Evolutionary conservation across 163 green algal species (phyloP).

Genomic region (Chlamydomonas reinhardtii): DNA sequence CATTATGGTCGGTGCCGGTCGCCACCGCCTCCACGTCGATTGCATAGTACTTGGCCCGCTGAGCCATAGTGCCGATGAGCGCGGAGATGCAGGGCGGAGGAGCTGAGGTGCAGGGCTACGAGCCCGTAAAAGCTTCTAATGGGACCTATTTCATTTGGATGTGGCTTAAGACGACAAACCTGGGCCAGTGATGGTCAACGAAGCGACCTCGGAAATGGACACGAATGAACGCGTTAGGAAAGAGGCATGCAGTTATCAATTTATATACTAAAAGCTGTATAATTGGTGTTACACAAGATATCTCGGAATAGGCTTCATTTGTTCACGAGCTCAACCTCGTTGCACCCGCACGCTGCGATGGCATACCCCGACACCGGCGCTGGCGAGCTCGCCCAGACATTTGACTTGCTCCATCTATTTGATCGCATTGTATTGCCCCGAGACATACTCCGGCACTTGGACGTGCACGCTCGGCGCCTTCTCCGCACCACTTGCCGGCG

Average conservation of each 20-base stretch:
- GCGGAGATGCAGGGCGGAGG: neutral
- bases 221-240: too few species aligned
- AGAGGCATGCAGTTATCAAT: too few species aligned
- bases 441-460: neutral
- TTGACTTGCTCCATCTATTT: slow-evolving; percentile 17
- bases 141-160: too few species aligned
- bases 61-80: neutral
- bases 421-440: slow-evolving; percentile 11
- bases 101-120: too few species aligned
- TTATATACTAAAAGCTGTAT: too few species aligned
- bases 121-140: too few species aligned
- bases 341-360: neutral
- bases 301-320: too few species aligned
- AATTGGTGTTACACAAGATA: too few species aligned
- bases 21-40: slow-evolving; percentile 96
- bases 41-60: slow-evolving; percentile 55
- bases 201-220: too few species aligned
- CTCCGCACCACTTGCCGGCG: slow-evolving; percentile 19
- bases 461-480: slow-evolving; percentile 18
- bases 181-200: too few species aligned
- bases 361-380: neutral
- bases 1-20: slow-evolving; percentile 87
- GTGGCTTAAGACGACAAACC: too few species aligned
- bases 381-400: neutral
- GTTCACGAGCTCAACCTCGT: too few species aligned